Percentiles rank a stretch among this genome's conserved stretches.
phyloP scores from a whole-genome alignment of 2,329 filamentous ascomycete genomes.

The Trichoderma afroharzianum region DNA sequence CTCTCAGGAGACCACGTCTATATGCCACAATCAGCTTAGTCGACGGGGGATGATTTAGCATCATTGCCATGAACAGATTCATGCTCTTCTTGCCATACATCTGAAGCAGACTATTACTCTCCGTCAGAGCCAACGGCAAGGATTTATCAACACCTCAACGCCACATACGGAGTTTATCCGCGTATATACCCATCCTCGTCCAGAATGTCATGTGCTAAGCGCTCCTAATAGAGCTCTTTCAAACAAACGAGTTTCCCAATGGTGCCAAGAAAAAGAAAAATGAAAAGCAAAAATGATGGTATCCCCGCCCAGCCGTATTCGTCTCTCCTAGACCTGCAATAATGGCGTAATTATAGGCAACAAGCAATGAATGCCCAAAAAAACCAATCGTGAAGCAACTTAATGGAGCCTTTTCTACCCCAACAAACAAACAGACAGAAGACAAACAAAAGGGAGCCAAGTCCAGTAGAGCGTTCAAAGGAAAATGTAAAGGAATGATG shows the following conservation, averaged over 20 bases:
- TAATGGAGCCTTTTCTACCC: neutral
- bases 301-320: constrained; percentile 1
- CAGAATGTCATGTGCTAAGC: constrained; percentile 14
- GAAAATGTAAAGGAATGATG: constrained; percentile 5
- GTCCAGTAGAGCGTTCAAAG: neutral
- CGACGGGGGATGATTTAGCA: constrained; percentile 22
- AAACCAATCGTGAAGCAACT: constrained; percentile 7
- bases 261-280: neutral
- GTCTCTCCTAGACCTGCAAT: neutral
- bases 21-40: constrained; percentile 23
- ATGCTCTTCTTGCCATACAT: constrained; percentile 2
- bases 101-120: constrained; percentile 9
- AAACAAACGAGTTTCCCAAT: constrained; percentile 13
- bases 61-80: constrained; percentile 16
- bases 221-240: constrained; percentile 5
- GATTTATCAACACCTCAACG: constrained; percentile 18
- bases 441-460: neutral
- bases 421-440: neutral
- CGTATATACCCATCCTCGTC: constrained; percentile 20
- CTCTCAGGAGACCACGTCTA: constrained; percentile 18
- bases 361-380: neutral
- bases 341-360: constrained; percentile 10
- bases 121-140: constrained; percentile 8
- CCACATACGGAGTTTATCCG: constrained; percentile 21
- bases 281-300: neutral